Percentiles rank a stretch among this genome's conserved stretches.
phyloP scores from a whole-genome alignment of 805 yeast genomes.

The Aciculoconidium aculeatum region DNA sequence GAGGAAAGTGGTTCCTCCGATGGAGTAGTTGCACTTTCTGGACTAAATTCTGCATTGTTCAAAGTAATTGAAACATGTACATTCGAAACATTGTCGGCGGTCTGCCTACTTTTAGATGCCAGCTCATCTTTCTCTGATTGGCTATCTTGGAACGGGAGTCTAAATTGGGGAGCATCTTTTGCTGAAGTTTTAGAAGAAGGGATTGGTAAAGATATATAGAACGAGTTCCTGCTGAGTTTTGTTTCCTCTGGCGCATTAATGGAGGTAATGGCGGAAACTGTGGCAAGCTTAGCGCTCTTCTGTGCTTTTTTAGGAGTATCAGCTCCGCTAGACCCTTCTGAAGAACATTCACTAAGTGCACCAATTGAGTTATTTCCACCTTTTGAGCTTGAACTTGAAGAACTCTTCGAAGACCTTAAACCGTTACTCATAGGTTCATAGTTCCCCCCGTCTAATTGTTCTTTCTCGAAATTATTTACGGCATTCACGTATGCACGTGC shows the following conservation, averaged over 20 bases:
- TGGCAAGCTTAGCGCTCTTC: too few relatives aligned
- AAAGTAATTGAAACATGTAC: too few relatives aligned
- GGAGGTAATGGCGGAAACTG: too few relatives aligned
- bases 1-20: too few relatives aligned
- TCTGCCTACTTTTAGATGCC: conserved; percentile 1
- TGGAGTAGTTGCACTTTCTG: conserved; percentile 4
- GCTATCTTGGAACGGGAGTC: conserved; percentile 64
- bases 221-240: conserved; percentile 3
- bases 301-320: not conserved
- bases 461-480: conserved; percentile 33
- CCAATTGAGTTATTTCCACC: too few relatives aligned
- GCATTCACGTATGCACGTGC: conserved; percentile 63
- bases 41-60: too few relatives aligned
- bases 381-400: conserved; percentile 4
- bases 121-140: not conserved
- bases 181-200: conserved; percentile 18
- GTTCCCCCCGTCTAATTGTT: conserved; percentile 9
- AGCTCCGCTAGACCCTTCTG: conserved; percentile 4
- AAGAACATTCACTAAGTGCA: conserved; percentile 2
- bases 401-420: conserved; percentile 9
- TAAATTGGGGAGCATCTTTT: conserved; percentile 50
- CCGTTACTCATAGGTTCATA: conserved; percentile 3
- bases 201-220: conserved; percentile 14
- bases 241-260: not conserved
- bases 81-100: not conserved